A percentile compares a stretch with the other conserved stretches of the same genome.
These are phyloP conservation scores for Lentinula edodes DNA, from an alignment of 768 basidiomycete genomes.

Conservation along the genomic window DNA sequence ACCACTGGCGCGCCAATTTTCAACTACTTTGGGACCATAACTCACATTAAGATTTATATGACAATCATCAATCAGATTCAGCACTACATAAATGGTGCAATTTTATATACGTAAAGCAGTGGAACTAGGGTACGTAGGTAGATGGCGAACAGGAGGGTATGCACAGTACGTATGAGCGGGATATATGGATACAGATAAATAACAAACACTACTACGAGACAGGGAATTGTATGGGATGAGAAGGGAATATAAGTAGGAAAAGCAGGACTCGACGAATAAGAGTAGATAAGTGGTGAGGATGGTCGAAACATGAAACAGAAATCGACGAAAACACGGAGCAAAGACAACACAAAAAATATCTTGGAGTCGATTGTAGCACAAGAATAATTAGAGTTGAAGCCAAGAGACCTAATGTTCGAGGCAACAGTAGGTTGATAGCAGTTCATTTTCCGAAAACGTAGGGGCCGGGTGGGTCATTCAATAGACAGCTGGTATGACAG, in stretches of 20 bases:
- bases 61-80: background rate
- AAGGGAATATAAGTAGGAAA: background rate
- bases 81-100: background rate
- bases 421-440: background rate
- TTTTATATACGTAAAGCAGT: background rate
- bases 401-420: background rate
- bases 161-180: background rate
- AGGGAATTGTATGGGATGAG: too few species aligned
- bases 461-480: background rate
- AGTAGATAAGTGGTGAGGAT: too few species aligned
- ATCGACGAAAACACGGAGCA: too few species aligned
- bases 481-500: background rate
- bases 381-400: background rate
- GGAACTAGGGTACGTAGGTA: background rate
- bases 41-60: too few species aligned
- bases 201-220: too few species aligned
- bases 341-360: background rate
- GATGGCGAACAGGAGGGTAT: background rate
- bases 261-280: background rate
- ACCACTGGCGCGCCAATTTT: too few species aligned
- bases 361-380: background rate
- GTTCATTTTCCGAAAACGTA: background rate
- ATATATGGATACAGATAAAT: conserved; percentile 1
- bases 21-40: too few species aligned
- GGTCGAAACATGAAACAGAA: too few species aligned